These are phyloP conservation scores for Aspergillus sp. DNA, from an alignment of 2,329 filamentous ascomycete species.

Conservation along the genomic window DNA sequence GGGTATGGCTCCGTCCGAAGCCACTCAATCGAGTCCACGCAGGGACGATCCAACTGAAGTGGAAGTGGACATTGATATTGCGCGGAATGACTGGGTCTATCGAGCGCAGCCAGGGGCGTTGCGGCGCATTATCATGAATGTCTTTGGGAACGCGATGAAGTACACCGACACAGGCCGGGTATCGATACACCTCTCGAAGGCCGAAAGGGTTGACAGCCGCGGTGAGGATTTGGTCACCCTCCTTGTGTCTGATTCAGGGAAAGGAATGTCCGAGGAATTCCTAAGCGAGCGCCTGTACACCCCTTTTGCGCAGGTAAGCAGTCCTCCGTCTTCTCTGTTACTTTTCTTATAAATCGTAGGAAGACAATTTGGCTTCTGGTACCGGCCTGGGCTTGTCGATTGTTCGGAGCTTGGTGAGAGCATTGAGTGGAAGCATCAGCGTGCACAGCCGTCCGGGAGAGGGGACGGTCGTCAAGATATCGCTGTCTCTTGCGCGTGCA, in stretches of 20 bases:
- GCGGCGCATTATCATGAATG: slow-evolving; percentile 51
- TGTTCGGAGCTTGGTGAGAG: slow-evolving; percentile 51
- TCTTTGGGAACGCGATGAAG: slow-evolving; percentile 55
- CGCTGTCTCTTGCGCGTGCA: slow-evolving; percentile 35
- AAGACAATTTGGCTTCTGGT: slow-evolving; percentile 46
- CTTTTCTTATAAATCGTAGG: slow-evolving; percentile 17
- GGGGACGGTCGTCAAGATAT: slow-evolving; percentile 48
- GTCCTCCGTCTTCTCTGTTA: background rate
- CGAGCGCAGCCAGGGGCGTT: slow-evolving; percentile 47
- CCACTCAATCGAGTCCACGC: background rate
- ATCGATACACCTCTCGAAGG: slow-evolving; percentile 31
- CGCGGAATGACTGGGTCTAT: slow-evolving; percentile 44
- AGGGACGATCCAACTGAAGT: slow-evolving; percentile 19
- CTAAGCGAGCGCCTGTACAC: slow-evolving; percentile 52
- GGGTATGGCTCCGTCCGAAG: slow-evolving; percentile 5
- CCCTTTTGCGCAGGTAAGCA: slow-evolving; percentile 39
- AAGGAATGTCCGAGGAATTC: slow-evolving; percentile 56
- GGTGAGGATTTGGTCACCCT: slow-evolving; percentile 28
- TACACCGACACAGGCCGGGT: slow-evolving; percentile 49
- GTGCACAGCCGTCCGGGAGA: slow-evolving; percentile 45
- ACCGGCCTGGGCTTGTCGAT: slow-evolving; percentile 53
- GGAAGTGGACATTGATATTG: slow-evolving; percentile 45
- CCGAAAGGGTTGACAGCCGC: slow-evolving; percentile 20
- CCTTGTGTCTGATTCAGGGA: slow-evolving; percentile 54
- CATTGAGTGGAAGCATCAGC: slow-evolving; percentile 50